Evolutionary conservation across 257 asterid species (phyloP).

Genomic region (Solanum raphanifolium): DNA sequence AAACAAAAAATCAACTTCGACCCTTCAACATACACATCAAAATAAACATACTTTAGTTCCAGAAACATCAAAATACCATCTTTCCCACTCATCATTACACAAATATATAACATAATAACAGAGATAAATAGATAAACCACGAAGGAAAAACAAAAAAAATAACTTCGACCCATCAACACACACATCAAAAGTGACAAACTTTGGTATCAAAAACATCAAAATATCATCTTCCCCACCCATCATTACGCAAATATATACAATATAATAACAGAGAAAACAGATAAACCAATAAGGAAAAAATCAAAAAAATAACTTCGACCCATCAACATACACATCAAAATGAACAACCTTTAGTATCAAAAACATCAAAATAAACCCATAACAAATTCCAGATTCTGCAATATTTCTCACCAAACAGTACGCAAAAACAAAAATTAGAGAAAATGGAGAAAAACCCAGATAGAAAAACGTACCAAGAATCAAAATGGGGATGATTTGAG

Average conservation of each 20-base stretch:
- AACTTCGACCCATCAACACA: not conserved
- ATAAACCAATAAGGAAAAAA: not conserved
- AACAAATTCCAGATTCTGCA: not conserved
- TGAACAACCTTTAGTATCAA: not conserved
- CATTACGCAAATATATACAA: not conserved
- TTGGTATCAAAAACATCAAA: not conserved
- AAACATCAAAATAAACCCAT: not conserved
- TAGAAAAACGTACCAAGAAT: constrained; percentile 2
- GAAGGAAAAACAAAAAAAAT: not conserved
- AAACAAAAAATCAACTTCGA: not conserved
- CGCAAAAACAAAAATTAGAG: not conserved
- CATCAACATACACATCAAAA: not conserved
- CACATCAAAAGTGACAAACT: not conserved
- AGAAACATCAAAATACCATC: too few species aligned
- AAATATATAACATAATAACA: too few species aligned
- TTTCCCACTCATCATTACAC: too few species aligned
- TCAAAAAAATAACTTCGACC: not conserved
- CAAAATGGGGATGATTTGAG: not conserved
- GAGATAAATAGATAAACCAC: not conserved
- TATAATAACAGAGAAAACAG: not conserved
- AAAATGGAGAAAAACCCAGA: not conserved
- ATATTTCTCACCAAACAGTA: not conserved
- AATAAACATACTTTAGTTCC: too few species aligned
- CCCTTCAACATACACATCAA: not conserved
- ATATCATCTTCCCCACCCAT: not conserved